Conservation (phyloP, 257 asterid genomes). For the Gentiana dahurica region DNA sequence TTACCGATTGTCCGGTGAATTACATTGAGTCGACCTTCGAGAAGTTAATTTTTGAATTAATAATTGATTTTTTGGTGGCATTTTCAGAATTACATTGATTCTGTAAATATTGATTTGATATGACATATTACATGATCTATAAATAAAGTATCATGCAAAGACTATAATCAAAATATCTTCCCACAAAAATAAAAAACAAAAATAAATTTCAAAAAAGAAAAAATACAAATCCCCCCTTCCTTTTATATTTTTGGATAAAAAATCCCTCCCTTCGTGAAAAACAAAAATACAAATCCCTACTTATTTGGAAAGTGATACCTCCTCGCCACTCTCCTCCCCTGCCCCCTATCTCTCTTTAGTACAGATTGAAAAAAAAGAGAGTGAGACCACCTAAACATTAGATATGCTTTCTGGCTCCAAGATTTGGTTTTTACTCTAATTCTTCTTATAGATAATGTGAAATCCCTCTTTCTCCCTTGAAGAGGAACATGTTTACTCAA, state of each 20-base stretch:
- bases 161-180: neutral
- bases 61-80: too few relatives aligned
- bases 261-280: too few relatives aligned
- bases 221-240: too few relatives aligned
- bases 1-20: too few relatives aligned
- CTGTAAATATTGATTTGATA: too few relatives aligned
- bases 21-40: too few relatives aligned
- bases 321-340: constrained; percentile 4
- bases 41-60: too few relatives aligned
- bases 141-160: too few relatives aligned
- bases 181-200: neutral
- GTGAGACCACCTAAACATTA: constrained; percentile 13
- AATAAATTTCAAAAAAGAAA: constrained; percentile 1
- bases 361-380: constrained; percentile 7
- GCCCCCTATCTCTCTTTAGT: constrained; percentile 9
- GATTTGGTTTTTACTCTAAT: constrained; percentile 20
- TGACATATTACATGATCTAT: too few relatives aligned
- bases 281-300: constrained; percentile 15
- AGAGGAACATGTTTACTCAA: constrained; percentile 60
- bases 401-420: constrained; percentile 46
- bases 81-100: too few relatives aligned
- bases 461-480: constrained; percentile 50
- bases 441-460: constrained; percentile 49
- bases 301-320: constrained; percentile 8
- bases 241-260: too few relatives aligned